Base-by-base conservation (phyloP, 2,329 filamentous ascomycete species). In the Pseudogymnoascus verrucosus region DNA sequence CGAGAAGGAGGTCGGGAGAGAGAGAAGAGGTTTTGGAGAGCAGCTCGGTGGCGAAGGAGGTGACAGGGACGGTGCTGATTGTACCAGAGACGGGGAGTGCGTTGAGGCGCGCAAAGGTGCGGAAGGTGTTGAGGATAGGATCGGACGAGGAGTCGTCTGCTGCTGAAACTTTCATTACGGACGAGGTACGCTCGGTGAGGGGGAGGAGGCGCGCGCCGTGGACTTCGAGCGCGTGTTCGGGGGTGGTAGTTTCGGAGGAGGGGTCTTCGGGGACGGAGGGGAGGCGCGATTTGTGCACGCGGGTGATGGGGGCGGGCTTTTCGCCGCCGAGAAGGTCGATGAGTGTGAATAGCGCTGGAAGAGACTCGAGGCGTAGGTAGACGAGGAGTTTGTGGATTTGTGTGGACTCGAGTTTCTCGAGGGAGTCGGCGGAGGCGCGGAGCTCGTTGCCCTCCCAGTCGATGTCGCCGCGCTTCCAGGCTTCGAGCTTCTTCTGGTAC, bases 121-220 rank as follows among this genome's bases (percentile, higher is more conserved):
- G 86, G 81, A 97, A 97, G 0, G 91, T 90, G 72, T 96, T 96
- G 63, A 97, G 86, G 3, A 98, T 88, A 0, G 93, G 91, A 70
- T 98, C 93, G 70, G 84, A 82, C 5, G 83, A 80, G 26, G 84
- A 84, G 65, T 86, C 83, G 60, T 95, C 90, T 2, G 88, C 82
- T 71, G 96, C 91, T 0, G 91, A 88, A 10, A 96, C 91, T 69
- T 91, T 89, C 93, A 98, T 98, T 69, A 97, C 93, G 16, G 92
- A 93, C 0, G 93, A 97, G 44, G 91, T 89, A 82, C 93, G 91
- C 70, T 97, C 93, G 0, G 91, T 96, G 11, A 98, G 83, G 72
- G 96, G 90, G 60, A 96, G 77, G 14, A 98, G 82, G 12, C 93
- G 89, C n/a, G 96, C 78, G 34, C 92, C 93, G 70, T 96, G 91